These are phyloP conservation scores for Tetraselmis chui DNA, from an alignment of 139 green algal genomes.

Conservation along the genomic window DNA sequence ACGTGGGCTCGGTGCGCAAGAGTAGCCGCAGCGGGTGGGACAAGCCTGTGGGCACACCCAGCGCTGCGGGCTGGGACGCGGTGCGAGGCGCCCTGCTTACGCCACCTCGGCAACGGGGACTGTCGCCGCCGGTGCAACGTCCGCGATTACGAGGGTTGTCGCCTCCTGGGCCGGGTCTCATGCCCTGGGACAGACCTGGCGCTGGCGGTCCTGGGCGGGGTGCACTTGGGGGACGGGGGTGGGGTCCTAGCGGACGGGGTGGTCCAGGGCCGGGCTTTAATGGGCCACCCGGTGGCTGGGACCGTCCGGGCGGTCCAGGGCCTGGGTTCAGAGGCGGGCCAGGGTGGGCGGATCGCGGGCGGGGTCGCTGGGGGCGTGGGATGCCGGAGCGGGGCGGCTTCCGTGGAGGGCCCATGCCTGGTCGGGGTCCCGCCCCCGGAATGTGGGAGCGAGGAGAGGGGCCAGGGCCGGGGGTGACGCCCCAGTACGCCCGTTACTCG, in stretches of 20 bases:
- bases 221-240: not conserved
- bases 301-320: too few relatives aligned
- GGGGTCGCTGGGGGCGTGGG: too few relatives aligned
- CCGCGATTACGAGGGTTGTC: too few relatives aligned
- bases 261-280: too few relatives aligned
- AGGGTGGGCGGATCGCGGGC: not conserved
- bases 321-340: not conserved
- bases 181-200: not conserved
- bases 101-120: too few relatives aligned
- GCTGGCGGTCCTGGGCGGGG: not conserved
- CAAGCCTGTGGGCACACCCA: too few relatives aligned
- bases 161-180: too few relatives aligned
- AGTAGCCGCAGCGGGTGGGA: not conserved
- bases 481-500: not conserved
- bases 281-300: not conserved
- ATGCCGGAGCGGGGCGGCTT: not conserved
- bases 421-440: not conserved
- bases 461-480: too few relatives aligned
- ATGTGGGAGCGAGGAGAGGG: too few relatives aligned
- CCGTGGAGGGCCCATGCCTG: not conserved
- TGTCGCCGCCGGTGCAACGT: not conserved
- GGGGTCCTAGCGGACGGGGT: too few relatives aligned
- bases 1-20: not conserved
- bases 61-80: too few relatives aligned
- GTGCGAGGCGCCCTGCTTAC: too few relatives aligned